Evolutionary conservation across 2,329 filamentous ascomycete genomes (phyloP), one percentile per base, ranked within the genome.

Genomic region (Penicillium sp.): DNA sequence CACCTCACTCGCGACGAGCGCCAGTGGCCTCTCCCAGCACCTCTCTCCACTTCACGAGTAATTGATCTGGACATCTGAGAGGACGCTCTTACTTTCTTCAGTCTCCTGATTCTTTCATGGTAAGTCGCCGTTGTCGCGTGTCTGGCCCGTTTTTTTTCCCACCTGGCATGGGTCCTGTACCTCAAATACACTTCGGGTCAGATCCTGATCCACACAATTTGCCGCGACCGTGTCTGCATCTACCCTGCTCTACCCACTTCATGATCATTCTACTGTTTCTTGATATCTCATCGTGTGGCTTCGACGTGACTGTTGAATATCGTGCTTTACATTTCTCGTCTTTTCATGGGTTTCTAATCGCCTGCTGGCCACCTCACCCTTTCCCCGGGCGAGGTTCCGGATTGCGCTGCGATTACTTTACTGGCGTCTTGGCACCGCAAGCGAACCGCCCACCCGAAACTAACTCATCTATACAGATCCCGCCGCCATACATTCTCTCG

Each of bases 341-440:
- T 52, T 45, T 49, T 51, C 49, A 55, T 53, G 51, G 51, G 33
- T 45, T 56, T 57, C 55, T 52, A 48, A 40, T 28, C 25, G 57
- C 57, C 54, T 60, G 13, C 57, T 57, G 58, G 59, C 67, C 63
- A 38, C 59, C 57, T 33, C 48, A 51, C 55, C 57, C 54, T 57
- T 53, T 35, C 43, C 49, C 58, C 54, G 48, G 52, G 42, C 30
- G 51, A 52, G 43, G 45, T 55, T 51, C 59, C 54, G 55, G 51
- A 57, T 65, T 62, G 60, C 65, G 51, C 59, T 64, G 59, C 60
- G 40, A 61, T 65, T 64, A 64, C 60, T 53, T 53, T 68, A 52
- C 65, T 67, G 61, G 62, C 51, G 69, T 70, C 73, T 76, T 76
- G 73, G 73, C 73, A 70, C 62, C 64, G 66, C 70, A 75, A 74